These are phyloP conservation scores for Septoria petroselini DNA, from an alignment of 2,329 filamentous ascomycete genomes.

Conservation along the genomic window DNA sequence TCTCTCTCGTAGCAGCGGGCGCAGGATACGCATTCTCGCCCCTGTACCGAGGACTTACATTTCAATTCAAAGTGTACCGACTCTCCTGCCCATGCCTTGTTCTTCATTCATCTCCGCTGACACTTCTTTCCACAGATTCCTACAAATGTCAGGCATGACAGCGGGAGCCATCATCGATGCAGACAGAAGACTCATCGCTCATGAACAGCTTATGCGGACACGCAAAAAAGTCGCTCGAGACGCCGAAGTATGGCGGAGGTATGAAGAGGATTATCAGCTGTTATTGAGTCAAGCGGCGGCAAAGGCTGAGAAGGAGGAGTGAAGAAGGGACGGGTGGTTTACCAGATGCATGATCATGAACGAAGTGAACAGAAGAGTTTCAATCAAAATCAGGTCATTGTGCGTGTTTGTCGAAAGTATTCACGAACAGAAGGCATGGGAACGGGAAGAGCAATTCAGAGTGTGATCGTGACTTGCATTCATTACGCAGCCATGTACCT, in stretches of 20 bases:
- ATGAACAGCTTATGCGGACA: constrained; percentile 63
- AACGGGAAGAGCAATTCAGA: no score
- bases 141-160: constrained; percentile 86
- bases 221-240: constrained; percentile 63
- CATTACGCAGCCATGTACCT: no score
- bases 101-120: not conserved
- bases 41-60: constrained; percentile 67
- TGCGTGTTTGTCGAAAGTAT: no score
- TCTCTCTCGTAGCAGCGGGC: constrained; percentile 59
- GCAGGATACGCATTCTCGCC: constrained; percentile 65
- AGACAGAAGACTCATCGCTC: constrained; percentile 63
- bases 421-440: no score
- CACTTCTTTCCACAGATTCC: constrained; percentile 55
- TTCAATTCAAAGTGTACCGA: constrained; percentile 74
- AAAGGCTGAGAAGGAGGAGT: not conserved
- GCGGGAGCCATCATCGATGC: constrained; percentile 73
- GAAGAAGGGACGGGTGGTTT: no score
- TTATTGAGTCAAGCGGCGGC: constrained; percentile 5
- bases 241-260: constrained; percentile 60
- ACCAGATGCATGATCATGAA: no score
- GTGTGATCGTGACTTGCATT: no score
- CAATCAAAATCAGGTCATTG: no score
- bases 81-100: not conserved
- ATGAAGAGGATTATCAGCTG: constrained; percentile 24
- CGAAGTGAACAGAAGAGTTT: no score